Conservation (phyloP, 2,329 filamentous ascomycete genomes). For the Nemania sp. region DNA sequence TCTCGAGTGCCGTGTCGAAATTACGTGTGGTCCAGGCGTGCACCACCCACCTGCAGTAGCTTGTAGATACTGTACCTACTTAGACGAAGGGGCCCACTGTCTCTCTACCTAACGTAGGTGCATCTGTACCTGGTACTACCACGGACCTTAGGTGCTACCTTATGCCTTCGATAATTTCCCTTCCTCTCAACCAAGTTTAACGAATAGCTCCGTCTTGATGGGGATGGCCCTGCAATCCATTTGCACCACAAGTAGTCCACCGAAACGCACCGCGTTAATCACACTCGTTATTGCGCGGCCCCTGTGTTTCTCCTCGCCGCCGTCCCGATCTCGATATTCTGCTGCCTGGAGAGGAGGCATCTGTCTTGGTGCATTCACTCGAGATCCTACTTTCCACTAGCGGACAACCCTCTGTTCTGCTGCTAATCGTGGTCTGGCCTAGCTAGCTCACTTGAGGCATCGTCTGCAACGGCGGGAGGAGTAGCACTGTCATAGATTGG, state of each 20-base stretch:
- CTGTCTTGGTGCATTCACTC: conserved; percentile 17
- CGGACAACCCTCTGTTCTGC: conserved; percentile 11
- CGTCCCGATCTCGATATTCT: conserved; percentile 29
- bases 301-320: conserved; percentile 20
- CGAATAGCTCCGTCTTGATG: conserved; percentile 25
- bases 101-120: neutral
- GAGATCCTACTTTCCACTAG: conserved; percentile 22
- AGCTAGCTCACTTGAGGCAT: conserved; percentile 25
- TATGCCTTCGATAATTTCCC: conserved; percentile 31
- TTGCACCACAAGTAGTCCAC: conserved; percentile 6
- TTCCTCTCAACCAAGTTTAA: conserved; percentile 24
- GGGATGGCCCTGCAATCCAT: conserved; percentile 32
- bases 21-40: conserved; percentile 25
- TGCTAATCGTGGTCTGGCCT: conserved; percentile 15
- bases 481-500: conserved; percentile 19
- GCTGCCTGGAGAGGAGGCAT: conserved; percentile 35
- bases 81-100: neutral
- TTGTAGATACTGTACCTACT: neutral
- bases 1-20: conserved; percentile 30
- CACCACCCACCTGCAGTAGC: neutral
- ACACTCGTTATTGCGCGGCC: conserved; percentile 26
- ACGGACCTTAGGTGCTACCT: neutral
- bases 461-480: conserved; percentile 27
- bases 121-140: conserved; percentile 19
- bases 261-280: conserved; percentile 29